Base-by-base conservation (phyloP, 352 stramenopile genomes). In the Globisporangium nunn region DNA sequence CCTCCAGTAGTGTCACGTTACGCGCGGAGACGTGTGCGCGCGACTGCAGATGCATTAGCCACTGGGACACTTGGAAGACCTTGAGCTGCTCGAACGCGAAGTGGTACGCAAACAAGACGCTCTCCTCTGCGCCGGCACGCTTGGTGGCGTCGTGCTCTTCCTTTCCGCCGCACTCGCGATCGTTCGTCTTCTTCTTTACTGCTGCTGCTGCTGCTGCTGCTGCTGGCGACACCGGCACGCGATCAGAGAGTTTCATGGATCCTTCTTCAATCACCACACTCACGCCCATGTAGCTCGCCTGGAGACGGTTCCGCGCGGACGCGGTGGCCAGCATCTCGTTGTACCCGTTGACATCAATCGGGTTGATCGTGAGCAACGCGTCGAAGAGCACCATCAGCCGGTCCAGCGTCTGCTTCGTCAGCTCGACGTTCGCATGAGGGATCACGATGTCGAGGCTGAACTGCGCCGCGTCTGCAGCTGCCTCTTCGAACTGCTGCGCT, bases 11-110 rank as follows among this genome's bases (percentile, higher is more conserved):
- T 2, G 85, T 88, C 17, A 85, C 60, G 45, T 92, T 88, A 53
- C 89, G 76, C 5, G 71, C 78, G 10, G 74, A 67, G 0, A 93
- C 64, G 50, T 95, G 85, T 6, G 90, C 70, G 15, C 81, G 75
- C 18, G 85, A 95, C 4, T 82, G 71, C 30, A 95, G 62, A 53
- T 91, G 78, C 1, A 84, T 82, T 67, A 93, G 82, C 84, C 84
- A 95, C 58, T 92, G 81, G n/a, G 81, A 90, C 10, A 95, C 68
- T 59, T 93, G 84, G 54, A 95, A 95, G 10, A 95, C 64, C 47
- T 81, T 75, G 12, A 92, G 66, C 33, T 88, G 74, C 58, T 93
- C 63, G 31, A 92, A 91, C 12, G 62, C 75, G 52, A 95, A 77
- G 54, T 90, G 80, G 54, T 91, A 94, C 41, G 78, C 68, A 56